Conservation (phyloP, 164 flowering plant species). For the Taxillus chinensis region DNA sequence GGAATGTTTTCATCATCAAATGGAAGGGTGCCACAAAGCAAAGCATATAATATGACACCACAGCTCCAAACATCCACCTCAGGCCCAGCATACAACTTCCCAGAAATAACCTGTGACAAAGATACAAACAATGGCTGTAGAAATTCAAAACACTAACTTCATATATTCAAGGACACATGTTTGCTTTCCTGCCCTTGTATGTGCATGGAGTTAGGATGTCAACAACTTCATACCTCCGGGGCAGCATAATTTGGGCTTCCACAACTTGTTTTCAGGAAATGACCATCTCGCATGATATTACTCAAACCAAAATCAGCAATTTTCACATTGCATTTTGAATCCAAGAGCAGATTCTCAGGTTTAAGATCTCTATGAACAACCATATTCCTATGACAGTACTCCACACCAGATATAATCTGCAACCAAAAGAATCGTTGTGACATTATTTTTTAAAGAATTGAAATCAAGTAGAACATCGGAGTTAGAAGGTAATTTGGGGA, state of each 20-base stretch:
- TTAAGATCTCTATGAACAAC: slow-evolving; percentile 25
- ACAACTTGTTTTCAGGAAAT: slow-evolving; percentile 25
- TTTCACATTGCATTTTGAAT: slow-evolving; percentile 20
- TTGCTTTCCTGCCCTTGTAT: neutral
- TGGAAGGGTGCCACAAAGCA: slow-evolving; percentile 24
- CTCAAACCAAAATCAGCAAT: slow-evolving; percentile 28
- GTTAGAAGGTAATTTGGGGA: neutral
- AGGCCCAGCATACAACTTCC: slow-evolving; percentile 23
- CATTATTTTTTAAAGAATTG: neutral
- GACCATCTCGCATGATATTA: slow-evolving; percentile 27
- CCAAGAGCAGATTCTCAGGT: slow-evolving; percentile 24
- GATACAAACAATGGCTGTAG: neutral
- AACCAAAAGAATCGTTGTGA: neutral
- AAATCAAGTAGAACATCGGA: neutral
- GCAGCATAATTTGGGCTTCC: slow-evolving; percentile 29
- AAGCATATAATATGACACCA: slow-evolving; percentile 24
- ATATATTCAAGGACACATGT: neutral
- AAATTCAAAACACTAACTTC: neutral
- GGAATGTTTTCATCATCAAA: slow-evolving; percentile 47
- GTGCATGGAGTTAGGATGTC: neutral
- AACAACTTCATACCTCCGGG: slow-evolving; percentile 15
- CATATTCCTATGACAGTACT: slow-evolving; percentile 27
- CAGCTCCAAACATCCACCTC: slow-evolving; percentile 28
- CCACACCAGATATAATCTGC: slow-evolving; percentile 24
- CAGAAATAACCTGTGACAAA: slow-evolving; percentile 19